These are phyloP conservation scores for Ogataea glucozyma DNA, from an alignment of 805 yeast genomes.

Conservation along the genomic window DNA sequence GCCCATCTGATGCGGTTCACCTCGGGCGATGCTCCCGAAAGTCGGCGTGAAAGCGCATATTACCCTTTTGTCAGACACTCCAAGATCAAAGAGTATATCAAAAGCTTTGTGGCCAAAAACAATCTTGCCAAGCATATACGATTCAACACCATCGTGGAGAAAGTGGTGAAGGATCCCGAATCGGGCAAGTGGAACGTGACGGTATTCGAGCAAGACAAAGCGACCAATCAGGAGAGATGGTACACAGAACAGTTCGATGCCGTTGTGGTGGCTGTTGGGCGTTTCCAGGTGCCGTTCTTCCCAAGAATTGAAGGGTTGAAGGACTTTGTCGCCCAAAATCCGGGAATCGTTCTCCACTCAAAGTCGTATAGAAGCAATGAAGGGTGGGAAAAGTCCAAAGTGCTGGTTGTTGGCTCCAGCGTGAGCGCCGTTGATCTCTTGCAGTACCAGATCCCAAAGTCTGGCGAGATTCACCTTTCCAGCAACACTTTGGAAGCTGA, in stretches of 20 bases:
- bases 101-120: slow-evolving; percentile 24
- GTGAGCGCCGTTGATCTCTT: slow-evolving; percentile 77
- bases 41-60: slow-evolving; percentile 25
- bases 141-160: slow-evolving; percentile 48
- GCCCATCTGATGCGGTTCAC: slow-evolving; percentile 65
- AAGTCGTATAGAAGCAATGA: slow-evolving; percentile 53
- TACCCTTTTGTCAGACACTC: slow-evolving; percentile 19
- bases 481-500: slow-evolving; percentile 6
- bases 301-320: slow-evolving; percentile 57
- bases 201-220: slow-evolving; percentile 17
- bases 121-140: slow-evolving; percentile 40
- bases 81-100: slow-evolving; percentile 17
- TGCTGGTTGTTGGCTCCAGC: slow-evolving; percentile 71
- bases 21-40: slow-evolving; percentile 27
- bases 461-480: slow-evolving; percentile 17
- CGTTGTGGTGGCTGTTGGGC: slow-evolving; percentile 64
- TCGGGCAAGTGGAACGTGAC: slow-evolving; percentile 36
- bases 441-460: slow-evolving; percentile 33
- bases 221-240: slow-evolving; percentile 33
- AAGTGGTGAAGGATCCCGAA: slow-evolving; percentile 23
- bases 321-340: slow-evolving; percentile 44
- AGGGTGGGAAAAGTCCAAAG: slow-evolving; percentile 39
- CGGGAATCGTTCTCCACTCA: slow-evolving; percentile 55
- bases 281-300: slow-evolving; percentile 55
- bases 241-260: slow-evolving; percentile 55